A percentile compares a stretch with the other conserved stretches of the same genome.
Evolutionary conservation across 768 basidiomycete species (phyloP).

Genomic region (Leccinellum albellum): DNA sequence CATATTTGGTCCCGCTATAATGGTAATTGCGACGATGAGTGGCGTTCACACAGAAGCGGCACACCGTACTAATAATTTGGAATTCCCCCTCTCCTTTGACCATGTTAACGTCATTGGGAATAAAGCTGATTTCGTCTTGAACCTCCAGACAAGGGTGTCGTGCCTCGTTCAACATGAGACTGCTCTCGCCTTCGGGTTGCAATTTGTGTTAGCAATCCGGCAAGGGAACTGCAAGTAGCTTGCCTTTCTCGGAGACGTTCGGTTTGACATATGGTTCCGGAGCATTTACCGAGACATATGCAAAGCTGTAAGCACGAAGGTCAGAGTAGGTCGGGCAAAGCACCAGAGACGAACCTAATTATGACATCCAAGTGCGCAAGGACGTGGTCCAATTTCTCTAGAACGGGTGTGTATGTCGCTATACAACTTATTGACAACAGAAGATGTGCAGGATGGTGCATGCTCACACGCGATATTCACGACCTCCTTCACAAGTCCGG

Average conservation of each 20-base stretch:
- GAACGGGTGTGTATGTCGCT: slow-evolving; percentile 90
- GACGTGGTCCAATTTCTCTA: slow-evolving; percentile 79
- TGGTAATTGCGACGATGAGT: slow-evolving; percentile 1
- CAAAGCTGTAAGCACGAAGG: slow-evolving; percentile 56
- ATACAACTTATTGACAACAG: neutral
- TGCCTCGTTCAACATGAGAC: slow-evolving; percentile 77
- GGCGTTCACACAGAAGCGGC: neutral
- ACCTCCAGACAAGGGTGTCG: slow-evolving; percentile 96
- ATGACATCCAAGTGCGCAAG: slow-evolving; percentile 92
- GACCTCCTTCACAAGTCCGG: slow-evolving; percentile 84
- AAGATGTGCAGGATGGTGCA: neutral
- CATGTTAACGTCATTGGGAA: slow-evolving; percentile 95
- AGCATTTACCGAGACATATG: slow-evolving; percentile 85
- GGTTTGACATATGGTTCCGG: slow-evolving; percentile 90
- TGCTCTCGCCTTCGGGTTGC: slow-evolving; percentile 60
- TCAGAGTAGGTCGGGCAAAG: neutral
- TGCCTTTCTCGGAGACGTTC: slow-evolving; percentile 71
- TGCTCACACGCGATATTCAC: slow-evolving; percentile 83
- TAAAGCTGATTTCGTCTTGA: slow-evolving; percentile 93
- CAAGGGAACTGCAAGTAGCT: neutral
- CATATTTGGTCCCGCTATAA: slow-evolving; percentile 92
- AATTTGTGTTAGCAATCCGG: neutral
- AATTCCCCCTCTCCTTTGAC: slow-evolving; percentile 92
- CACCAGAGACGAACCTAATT: slow-evolving; percentile 54
- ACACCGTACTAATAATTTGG: slow-evolving; percentile 79